These are phyloP conservation scores for Neurospora africana DNA, from an alignment of 495 filamentous ascomycete species.

Conservation along the genomic window DNA sequence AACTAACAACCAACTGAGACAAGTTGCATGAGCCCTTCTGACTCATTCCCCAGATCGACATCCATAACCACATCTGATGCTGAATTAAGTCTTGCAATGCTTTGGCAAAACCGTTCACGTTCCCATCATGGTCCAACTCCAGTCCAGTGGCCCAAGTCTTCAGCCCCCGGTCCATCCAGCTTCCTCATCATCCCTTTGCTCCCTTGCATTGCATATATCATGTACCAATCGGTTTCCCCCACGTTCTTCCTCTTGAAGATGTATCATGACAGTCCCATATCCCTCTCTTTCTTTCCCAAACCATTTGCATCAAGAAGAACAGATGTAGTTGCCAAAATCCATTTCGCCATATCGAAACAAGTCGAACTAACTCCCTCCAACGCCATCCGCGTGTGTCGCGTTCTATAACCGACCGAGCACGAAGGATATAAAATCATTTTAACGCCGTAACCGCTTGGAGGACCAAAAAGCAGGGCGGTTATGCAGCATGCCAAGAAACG, in stretches of 20 bases:
- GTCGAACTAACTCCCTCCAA: background rate
- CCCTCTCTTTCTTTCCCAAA: background rate
- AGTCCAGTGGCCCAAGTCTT: background rate
- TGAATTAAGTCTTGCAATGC: background rate
- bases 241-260: background rate
- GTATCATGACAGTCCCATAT: background rate
- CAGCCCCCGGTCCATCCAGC: background rate
- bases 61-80: background rate
- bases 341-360: background rate
- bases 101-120: background rate
- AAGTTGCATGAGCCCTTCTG: background rate
- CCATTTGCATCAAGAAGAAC: background rate
- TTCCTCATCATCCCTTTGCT: background rate
- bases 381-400: background rate
- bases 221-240: background rate
- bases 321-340: background rate
- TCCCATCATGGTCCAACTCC: background rate
- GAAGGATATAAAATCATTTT: background rate
- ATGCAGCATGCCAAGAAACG: background rate
- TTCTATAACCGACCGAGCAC: background rate
- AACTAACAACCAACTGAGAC: background rate
- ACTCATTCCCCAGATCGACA: background rate
- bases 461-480: background rate
- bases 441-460: background rate
- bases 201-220: background rate